A percentile compares a stretch with the other conserved stretches of the same genome.
phyloP scores from a whole-genome alignment of 352 stramenopile genomes.

The Pythium pyrilobum region DNA sequence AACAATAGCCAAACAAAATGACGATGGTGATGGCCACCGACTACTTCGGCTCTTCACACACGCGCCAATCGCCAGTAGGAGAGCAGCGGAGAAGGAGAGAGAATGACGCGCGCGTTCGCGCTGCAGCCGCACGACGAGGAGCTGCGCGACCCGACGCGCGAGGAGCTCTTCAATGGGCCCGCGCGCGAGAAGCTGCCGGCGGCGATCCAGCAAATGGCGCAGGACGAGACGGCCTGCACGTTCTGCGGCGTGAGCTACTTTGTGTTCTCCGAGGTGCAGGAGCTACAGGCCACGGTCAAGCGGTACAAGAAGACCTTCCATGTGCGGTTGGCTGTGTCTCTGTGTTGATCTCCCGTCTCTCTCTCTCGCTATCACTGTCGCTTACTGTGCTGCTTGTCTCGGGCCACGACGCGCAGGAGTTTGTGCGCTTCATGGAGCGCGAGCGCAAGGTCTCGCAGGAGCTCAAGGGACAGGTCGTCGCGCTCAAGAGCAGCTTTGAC shows the following conservation, averaged over 20 bases:
- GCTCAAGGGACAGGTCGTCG: constrained; percentile 31
- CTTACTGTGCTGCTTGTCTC: neutral
- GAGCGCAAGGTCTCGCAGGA: constrained; percentile 39
- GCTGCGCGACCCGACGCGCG: constrained; percentile 59
- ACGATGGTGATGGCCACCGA: too few species aligned
- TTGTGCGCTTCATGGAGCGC: constrained; percentile 62
- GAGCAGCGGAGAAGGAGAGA: too few species aligned
- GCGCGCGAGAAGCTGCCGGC: constrained; percentile 45
- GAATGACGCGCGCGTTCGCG: neutral
- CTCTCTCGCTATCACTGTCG: neutral
- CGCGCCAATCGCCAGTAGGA: too few species aligned
- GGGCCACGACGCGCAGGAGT: constrained; percentile 24
- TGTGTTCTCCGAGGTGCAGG: constrained; percentile 77
- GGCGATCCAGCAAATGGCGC: constrained; percentile 61
- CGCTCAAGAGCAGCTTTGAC: constrained; percentile 35
- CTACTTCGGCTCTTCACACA: too few species aligned
- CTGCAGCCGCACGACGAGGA: constrained; percentile 21
- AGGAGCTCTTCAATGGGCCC: constrained; percentile 63
- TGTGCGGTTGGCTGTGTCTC: too few species aligned
- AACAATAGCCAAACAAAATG: neutral
- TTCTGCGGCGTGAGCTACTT: constrained; percentile 87
- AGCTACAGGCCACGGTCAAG: constrained; percentile 62
- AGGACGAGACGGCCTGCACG: constrained; percentile 74
- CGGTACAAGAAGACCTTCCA: constrained; percentile 68
- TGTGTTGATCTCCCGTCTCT: too few species aligned